Evolutionary conservation across 2,329 filamentous ascomycete species (phyloP).

Genomic region (Fusarium euwallaceae): DNA sequence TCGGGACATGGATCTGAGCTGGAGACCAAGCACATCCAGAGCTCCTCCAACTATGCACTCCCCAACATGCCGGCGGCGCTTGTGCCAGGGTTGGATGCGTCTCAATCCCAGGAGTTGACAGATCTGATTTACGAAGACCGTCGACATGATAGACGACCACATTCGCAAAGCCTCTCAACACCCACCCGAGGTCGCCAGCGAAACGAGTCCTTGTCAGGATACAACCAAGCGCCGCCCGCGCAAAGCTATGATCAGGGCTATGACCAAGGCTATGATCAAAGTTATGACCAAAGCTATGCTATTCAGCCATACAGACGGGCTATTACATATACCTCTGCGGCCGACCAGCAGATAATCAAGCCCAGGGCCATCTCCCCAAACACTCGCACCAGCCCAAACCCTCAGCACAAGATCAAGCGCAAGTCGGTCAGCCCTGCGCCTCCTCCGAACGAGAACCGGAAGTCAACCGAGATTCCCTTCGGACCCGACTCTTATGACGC

Average conservation of each 20-base stretch:
- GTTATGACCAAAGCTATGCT: slow-evolving; percentile 46
- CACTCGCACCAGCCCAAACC: slow-evolving; percentile 53
- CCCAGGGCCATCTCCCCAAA: slow-evolving; percentile 56
- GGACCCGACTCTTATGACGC: slow-evolving; percentile 82
- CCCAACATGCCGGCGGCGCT: slow-evolving; percentile 68
- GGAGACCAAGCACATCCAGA: slow-evolving; percentile 51
- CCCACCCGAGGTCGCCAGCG: slow-evolving; percentile 57
- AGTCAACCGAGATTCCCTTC: slow-evolving; percentile 75
- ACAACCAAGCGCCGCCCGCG: slow-evolving; percentile 40
- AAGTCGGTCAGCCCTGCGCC: slow-evolving; percentile 83
- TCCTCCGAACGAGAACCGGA: slow-evolving; percentile 60
- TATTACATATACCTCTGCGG: slow-evolving; percentile 55
- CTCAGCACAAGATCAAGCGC: slow-evolving; percentile 69
- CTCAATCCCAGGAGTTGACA: slow-evolving; percentile 67
- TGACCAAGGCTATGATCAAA: slow-evolving; percentile 35
- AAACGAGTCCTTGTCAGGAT: slow-evolving; percentile 44
- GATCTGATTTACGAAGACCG: slow-evolving; percentile 70
- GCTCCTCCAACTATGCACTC: slow-evolving; percentile 55
- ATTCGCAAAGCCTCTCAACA: slow-evolving; percentile 54
- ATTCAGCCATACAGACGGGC: slow-evolving; percentile 60
- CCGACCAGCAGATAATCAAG: slow-evolving; percentile 43
- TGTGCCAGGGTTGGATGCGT: slow-evolving; percentile 71
- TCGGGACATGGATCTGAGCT: slow-evolving; percentile 52
- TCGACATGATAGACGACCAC: slow-evolving; percentile 61
- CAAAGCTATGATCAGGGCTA: slow-evolving; percentile 44